phyloP scores from a whole-genome alignment of 2,329 filamentous ascomycete genomes.

The Colletotrichum tropicale region DNA sequence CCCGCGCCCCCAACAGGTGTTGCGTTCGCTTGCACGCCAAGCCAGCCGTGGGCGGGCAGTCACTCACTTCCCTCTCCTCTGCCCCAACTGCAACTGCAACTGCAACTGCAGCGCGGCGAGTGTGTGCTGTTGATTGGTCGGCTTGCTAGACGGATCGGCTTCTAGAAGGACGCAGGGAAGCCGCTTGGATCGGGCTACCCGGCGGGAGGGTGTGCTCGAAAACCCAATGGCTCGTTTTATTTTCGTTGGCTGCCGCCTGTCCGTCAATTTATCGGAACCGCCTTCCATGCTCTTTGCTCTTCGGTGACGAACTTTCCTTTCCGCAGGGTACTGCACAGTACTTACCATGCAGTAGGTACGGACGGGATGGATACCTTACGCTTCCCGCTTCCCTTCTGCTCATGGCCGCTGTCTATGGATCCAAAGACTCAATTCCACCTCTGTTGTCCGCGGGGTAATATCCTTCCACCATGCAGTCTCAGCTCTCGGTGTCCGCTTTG shows the following conservation, averaged over 20 bases:
- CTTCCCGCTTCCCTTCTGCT: neutral
- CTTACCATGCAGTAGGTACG: too few relatives aligned
- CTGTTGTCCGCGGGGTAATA: neutral
- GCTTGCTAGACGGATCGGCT: neutral
- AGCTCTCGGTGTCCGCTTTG: neutral
- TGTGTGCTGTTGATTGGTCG: neutral
- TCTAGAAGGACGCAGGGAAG: conserved; percentile 11
- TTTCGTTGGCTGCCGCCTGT: neutral
- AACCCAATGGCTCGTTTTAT: neutral
- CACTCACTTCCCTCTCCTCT: neutral
- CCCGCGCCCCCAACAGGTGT: neutral
- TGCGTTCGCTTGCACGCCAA: neutral
- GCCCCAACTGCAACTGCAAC: neutral
- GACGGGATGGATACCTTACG: neutral
- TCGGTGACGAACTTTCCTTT: neutral
- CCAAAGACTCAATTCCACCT: neutral
- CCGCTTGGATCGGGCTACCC: neutral
- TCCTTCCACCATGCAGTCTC: neutral
- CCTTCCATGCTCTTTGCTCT: neutral
- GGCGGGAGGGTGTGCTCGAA: neutral
- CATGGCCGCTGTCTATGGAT: neutral
- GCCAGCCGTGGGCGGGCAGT: neutral
- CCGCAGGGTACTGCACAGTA: too few relatives aligned
- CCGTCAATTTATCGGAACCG: conserved; percentile 1
- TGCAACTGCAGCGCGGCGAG: neutral